These are phyloP conservation scores for Polychaeton citri DNA, from an alignment of 2,329 filamentous ascomycete genomes.

Conservation along the genomic window DNA sequence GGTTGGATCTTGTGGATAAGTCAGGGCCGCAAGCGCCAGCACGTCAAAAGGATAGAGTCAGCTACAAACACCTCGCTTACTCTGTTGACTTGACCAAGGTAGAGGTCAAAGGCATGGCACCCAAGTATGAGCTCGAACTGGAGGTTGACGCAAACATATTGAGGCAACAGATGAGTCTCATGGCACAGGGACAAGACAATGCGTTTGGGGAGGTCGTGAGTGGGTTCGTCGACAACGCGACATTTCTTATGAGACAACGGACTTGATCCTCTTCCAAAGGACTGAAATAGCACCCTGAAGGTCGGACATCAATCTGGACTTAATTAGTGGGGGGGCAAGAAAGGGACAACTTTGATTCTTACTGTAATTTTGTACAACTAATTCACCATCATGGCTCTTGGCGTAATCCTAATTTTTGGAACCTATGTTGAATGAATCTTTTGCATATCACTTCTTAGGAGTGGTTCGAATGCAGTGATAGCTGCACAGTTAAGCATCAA, in stretches of 20 bases:
- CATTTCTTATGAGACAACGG: constrained; percentile 33
- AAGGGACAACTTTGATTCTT: not conserved
- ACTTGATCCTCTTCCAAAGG: too few relatives aligned
- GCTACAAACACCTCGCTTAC: constrained; percentile 77
- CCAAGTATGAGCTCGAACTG: constrained; percentile 71
- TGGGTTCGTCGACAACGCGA: constrained; percentile 61
- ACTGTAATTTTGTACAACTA: not conserved
- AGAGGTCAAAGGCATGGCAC: constrained; percentile 39
- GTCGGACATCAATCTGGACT: too few relatives aligned
- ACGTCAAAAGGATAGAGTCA: constrained; percentile 68
- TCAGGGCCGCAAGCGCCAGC: constrained; percentile 25
- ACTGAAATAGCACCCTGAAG: too few relatives aligned
- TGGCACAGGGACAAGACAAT: constrained; percentile 39
- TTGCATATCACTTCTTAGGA: too few relatives aligned
- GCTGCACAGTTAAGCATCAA: too few relatives aligned
- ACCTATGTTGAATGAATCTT: too few relatives aligned
- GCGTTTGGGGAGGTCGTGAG: constrained; percentile 56
- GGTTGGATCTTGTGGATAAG: constrained; percentile 34
- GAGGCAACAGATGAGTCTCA: constrained; percentile 50
- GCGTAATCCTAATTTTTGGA: too few relatives aligned
- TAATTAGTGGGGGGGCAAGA: not conserved
- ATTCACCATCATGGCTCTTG: too few relatives aligned
- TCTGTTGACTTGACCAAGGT: constrained; percentile 92
- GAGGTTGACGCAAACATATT: constrained; percentile 55
- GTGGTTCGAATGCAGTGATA: too few relatives aligned